These are phyloP conservation scores for Colletotrichum shisoi DNA, from an alignment of 2,329 filamentous ascomycete species.

Conservation along the genomic window DNA sequence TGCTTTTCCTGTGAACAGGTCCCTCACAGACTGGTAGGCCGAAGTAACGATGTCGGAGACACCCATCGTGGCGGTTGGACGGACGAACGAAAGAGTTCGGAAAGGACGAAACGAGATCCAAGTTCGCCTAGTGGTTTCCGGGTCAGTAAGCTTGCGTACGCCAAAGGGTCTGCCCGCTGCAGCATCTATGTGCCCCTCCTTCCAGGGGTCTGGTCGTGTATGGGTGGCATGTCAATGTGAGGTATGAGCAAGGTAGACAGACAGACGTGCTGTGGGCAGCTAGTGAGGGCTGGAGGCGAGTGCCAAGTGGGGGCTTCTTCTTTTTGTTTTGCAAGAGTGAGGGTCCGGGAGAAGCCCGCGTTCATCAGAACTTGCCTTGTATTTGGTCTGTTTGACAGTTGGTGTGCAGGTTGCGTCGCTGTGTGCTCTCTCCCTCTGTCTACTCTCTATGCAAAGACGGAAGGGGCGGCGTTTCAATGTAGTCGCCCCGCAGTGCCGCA, in stretches of 20 bases:
- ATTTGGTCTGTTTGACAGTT: not conserved
- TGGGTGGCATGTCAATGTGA: conserved; percentile 16
- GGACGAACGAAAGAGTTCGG: not conserved
- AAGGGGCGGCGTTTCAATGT: conserved; percentile 17
- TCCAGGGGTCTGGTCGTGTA: conserved; percentile 9
- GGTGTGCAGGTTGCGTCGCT: conserved; percentile 1
- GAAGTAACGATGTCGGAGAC: conserved; percentile 31
- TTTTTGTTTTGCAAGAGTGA: not conserved
- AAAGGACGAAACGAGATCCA: not conserved
- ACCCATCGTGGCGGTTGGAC: conserved; percentile 25
- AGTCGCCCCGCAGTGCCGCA: conserved; percentile 5
- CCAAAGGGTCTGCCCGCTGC: conserved; percentile 11
- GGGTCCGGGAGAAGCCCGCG: conserved; percentile 8
- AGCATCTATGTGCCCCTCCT: conserved; percentile 24
- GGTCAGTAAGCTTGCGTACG: conserved; percentile 27
- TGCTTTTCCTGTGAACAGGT: conserved; percentile 37
- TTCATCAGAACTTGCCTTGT: not conserved
- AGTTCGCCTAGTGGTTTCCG: conserved; percentile 14
- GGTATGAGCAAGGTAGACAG: conserved; percentile 12
- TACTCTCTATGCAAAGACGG: conserved; percentile 1
- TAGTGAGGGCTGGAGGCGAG: conserved; percentile 11
- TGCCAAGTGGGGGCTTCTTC: not conserved
- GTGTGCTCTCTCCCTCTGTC: not conserved
- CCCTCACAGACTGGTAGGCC: conserved; percentile 39
- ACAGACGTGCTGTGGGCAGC: not conserved